phyloP scores from a whole-genome alignment of 2,329 filamentous ascomycete genomes.

The Myotisia sp. region DNA sequence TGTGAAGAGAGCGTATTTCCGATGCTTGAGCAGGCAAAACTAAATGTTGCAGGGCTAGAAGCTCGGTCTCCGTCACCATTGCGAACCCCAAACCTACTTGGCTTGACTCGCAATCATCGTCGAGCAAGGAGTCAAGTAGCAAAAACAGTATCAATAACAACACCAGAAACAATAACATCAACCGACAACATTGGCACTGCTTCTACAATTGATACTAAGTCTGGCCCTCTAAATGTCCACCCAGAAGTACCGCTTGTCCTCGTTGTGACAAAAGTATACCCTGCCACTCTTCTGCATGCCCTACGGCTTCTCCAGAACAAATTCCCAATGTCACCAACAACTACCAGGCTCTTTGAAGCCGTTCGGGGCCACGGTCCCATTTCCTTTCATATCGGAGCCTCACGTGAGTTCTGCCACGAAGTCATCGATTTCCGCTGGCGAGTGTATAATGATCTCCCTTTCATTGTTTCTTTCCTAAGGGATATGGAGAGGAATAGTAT shows the following conservation, averaged over 20 bases:
- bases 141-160: too few relatives aligned
- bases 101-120: too few relatives aligned
- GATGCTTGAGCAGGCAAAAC: constrained; percentile 15
- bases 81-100: too few relatives aligned
- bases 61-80: constrained; percentile 5
- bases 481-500: constrained; percentile 34
- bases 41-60: constrained; percentile 12
- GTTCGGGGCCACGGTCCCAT: constrained; percentile 29
- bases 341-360: constrained; percentile 26
- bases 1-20: constrained; percentile 29
- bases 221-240: constrained; percentile 20
- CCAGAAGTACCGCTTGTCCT: constrained; percentile 18
- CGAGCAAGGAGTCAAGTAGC: too few relatives aligned
- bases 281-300: constrained; percentile 27
- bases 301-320: constrained; percentile 28
- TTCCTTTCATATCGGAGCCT: constrained; percentile 31
- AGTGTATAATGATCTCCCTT: constrained; percentile 27
- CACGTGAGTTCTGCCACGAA: constrained; percentile 31
- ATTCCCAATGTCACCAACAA: constrained; percentile 28
- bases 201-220: too few relatives aligned
- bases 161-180: neutral
- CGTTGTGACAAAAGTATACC: constrained; percentile 27
- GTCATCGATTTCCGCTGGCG: constrained; percentile 31
- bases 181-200: neutral
- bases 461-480: constrained; percentile 25